Base-by-base conservation (phyloP, 2,329 filamentous ascomycete species). In the Aspergillus calidoustus region DNA sequence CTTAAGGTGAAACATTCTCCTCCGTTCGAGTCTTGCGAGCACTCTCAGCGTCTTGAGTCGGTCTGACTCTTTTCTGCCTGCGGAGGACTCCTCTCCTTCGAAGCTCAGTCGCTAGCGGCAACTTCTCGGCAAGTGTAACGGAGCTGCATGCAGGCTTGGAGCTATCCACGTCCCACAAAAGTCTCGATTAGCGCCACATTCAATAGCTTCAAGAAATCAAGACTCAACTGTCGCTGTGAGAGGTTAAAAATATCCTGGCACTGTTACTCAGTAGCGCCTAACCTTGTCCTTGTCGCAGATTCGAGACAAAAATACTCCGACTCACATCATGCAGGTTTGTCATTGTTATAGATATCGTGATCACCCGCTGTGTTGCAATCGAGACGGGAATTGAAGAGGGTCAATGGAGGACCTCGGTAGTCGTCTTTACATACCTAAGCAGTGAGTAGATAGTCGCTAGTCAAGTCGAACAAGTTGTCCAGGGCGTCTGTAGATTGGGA, bases 231-330 rank as follows among this genome's bases (percentile, higher is more conserved):
- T n/a, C 54, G 47, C 41, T 46, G 55, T 44, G 34, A 57, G 46
- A 50, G 54, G 38, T 43, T 52, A 57, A 51, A 57, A 57, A 57
- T 57, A 57, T 57, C 47, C 48, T 38, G 17, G 4, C 11, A 41
- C 22, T 46, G 47, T 43, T 47, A n/a, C 23, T 17, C 17, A 44
- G 43, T 25, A 19, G 19, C 53, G 17, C 11, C 38, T 31, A 30
- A 34, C 28, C 46, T n/a, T 38, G 46, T 41, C 34, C 13, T 41
- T 15, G 34, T 41, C 34, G 34, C 34, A 41, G 34, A 13, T 17
- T 41, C 34, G 34, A 41, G 34, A 41, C 34, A 15, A 17, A 17
- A 15, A 41, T 41, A 41, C 34, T 41, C 9, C 34, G 34, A 15
- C 34, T 41, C 11, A 11, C 34, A 41, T 17, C 11, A 41, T 41